phyloP scores from a whole-genome alignment of 306 rosid genomes.

The Abrus pulchellus region DNA sequence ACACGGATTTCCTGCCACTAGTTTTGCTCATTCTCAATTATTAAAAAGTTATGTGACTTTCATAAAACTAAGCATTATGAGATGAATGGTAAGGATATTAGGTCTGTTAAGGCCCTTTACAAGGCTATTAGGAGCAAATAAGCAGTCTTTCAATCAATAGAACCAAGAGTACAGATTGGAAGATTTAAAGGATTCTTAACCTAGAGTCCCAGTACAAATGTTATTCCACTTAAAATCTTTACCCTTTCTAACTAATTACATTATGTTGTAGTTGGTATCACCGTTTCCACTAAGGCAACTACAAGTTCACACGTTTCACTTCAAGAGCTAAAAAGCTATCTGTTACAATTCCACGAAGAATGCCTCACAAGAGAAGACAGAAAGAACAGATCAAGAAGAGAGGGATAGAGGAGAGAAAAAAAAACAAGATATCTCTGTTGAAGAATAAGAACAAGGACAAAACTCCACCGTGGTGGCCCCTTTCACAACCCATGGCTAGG shows the following conservation, averaged over 20 bases:
- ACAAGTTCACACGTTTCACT: not conserved
- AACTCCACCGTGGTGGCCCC: not conserved
- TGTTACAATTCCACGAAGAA: not conserved
- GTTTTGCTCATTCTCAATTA: not conserved
- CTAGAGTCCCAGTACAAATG: conserved; percentile 10
- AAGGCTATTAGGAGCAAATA: not conserved
- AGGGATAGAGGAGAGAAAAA: not conserved
- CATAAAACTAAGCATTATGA: conserved; percentile 6
- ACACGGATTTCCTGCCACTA: not conserved
- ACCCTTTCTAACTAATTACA: conserved; percentile 12
- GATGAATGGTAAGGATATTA: conserved; percentile 17
- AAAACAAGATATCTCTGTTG: not conserved
- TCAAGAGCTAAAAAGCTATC: not conserved
- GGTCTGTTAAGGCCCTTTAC: not conserved
- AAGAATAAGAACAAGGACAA: not conserved
- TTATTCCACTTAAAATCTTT: not conserved
- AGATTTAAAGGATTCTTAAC: conserved; percentile 4
- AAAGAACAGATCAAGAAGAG: not conserved
- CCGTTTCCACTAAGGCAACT: conserved; percentile 31
- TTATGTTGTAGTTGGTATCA: conserved; percentile 1
- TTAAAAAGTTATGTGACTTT: not conserved
- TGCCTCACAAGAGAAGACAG: not conserved
- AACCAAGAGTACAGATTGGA: not conserved
- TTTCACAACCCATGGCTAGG: not conserved
- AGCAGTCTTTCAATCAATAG: conserved; percentile 5